These are phyloP conservation scores for Trypanosoma theileri DNA, from an alignment of 208 protist genomes.

Conservation along the genomic window DNA sequence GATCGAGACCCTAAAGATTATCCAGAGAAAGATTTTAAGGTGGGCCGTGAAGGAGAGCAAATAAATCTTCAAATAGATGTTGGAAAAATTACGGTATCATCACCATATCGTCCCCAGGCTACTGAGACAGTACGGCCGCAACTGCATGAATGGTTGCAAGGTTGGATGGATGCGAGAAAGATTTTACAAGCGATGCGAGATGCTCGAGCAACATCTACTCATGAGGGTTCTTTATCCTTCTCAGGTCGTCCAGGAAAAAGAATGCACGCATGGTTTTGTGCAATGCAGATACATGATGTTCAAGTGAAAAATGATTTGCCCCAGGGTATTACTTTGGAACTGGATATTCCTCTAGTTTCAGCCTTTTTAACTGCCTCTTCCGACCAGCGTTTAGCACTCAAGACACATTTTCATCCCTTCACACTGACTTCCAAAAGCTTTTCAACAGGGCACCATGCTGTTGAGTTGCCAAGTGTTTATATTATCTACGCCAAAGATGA, in stretches of 20 bases:
- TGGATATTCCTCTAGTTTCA: slow-evolving; percentile 63
- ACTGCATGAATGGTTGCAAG: slow-evolving; percentile 51
- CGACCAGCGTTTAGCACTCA: slow-evolving; percentile 49
- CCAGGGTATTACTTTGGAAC: slow-evolving; percentile 47
- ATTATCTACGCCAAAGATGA: slow-evolving; percentile 66
- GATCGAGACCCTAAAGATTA: neutral
- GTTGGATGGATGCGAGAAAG: slow-evolving; percentile 44
- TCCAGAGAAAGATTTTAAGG: neutral
- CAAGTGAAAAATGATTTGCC: slow-evolving; percentile 51
- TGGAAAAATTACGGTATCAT: slow-evolving; percentile 36
- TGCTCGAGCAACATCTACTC: neutral
- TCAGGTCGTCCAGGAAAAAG: neutral
- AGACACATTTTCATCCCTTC: slow-evolving; percentile 79
- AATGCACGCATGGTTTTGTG: slow-evolving; percentile 39
- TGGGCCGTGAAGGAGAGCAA: slow-evolving; percentile 37
- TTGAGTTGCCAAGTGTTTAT: slow-evolving; percentile 74
- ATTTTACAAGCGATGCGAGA: slow-evolving; percentile 6
- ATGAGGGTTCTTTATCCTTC: neutral
- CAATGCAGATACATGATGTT: slow-evolving; percentile 56
- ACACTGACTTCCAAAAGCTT: slow-evolving; percentile 45
- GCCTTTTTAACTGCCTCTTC: slow-evolving; percentile 66
- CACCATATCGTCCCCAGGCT: slow-evolving; percentile 57
- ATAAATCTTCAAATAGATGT: slow-evolving; percentile 64
- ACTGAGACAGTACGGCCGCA: slow-evolving; percentile 73
- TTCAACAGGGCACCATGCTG: slow-evolving; percentile 39